These are phyloP conservation scores for Tetrastigma voinierianum DNA, from an alignment of 164 flowering plant genomes.

Conservation along the genomic window DNA sequence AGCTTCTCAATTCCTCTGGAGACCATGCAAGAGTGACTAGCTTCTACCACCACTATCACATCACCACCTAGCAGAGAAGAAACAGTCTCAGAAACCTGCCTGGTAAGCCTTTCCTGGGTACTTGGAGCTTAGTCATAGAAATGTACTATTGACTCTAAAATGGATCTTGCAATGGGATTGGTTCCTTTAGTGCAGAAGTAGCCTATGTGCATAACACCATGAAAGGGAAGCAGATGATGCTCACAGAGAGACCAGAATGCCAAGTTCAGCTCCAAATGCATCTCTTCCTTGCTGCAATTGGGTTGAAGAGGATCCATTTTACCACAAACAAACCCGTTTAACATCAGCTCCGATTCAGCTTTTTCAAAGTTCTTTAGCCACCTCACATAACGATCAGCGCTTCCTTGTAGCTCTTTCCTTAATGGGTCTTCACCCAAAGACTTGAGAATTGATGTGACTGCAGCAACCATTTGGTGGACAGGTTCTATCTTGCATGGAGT, in stretches of 20 bases:
- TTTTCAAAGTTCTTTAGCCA: conserved; percentile 85
- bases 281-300: conserved; percentile 19
- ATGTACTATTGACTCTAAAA: conserved; percentile 71
- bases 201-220: conserved; percentile 88
- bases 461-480: conserved; percentile 47
- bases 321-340: conserved; percentile 37
- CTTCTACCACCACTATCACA: conserved; percentile 91
- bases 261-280: conserved; percentile 63
- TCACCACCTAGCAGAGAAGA: conserved; percentile 58
- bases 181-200: conserved; percentile 41
- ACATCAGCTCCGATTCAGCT: conserved; percentile 52
- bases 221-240: conserved; percentile 94
- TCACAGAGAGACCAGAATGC: conserved; percentile 92
- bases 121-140: conserved; percentile 92
- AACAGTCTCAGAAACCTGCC: conserved; percentile 89
- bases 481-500: conserved; percentile 26
- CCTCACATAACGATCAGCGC: conserved; percentile 71
- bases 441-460: conserved; percentile 60
- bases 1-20: conserved; percentile 92
- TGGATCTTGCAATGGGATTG: conserved; percentile 39
- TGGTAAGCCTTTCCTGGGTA: conserved; percentile 89
- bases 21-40: conserved; percentile 89
- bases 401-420: conserved; percentile 72
- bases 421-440: conserved; percentile 84
- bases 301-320: conserved; percentile 16